Evolutionary conservation across 169 alveolate species (phyloP), one percentile per base, ranked within the genome.

Genomic region (Cryptosporidium ryanae): DNA sequence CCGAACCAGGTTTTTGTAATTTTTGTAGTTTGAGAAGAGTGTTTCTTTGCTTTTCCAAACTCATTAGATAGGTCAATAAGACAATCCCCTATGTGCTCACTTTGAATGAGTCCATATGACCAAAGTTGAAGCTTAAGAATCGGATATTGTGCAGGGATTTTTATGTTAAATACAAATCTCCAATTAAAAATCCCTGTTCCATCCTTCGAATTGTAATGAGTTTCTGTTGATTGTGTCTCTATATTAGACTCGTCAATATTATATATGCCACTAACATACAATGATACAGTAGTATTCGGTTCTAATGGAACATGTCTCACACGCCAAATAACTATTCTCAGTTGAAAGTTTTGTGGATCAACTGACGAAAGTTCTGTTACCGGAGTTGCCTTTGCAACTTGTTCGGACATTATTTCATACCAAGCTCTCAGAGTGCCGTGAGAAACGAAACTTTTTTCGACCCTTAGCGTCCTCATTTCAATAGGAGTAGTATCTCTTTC

Each of bases 301-400:
- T 93, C 96, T 89, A 95, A 59, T 0, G 96, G 94, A 44, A 92
- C 95, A 6, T 92, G 93, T 34, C 90, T 91, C 23, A 94, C 96
- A 65, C 93, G 94, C 98, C 98, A 95, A 31, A 95, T 90, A n/a
- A 95, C 97, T 13, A 93, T 92, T 52, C 98, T 71, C 27, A 95
- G 90, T 70, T 95, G 96, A 66, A 84, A 94, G 50, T 92, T 95
- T 32, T 94, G 95, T 2, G 97, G 95, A 82, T 95, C 97, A 38
- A 93, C 91, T 21, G 94, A 90, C 25, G 95, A 92, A 17, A 95
- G 64, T 23, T 92, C 90, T 38, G 92, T 90, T 0, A 93, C 82
- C 15, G 97, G 97, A 43, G 93, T 94, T 25, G 91, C 90, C 82
- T 93, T 93, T 15, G 97, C 96, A 61, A 84, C 92, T 21, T 92